phyloP scores from a whole-genome alignment of 495 filamentous ascomycete species.

The Podospora appendiculata region DNA sequence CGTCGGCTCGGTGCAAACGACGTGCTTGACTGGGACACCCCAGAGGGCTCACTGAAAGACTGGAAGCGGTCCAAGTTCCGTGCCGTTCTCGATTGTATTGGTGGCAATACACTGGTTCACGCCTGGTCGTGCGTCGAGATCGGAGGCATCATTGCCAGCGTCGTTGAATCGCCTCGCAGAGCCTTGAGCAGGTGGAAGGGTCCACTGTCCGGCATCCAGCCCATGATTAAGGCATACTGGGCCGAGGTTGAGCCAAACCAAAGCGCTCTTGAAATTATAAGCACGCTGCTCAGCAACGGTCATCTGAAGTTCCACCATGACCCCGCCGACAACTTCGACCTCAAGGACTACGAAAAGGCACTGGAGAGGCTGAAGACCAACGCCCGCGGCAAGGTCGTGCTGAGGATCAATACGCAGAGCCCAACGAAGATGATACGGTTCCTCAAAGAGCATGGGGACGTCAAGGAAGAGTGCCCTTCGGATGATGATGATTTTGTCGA shows the following conservation, averaged over 20 bases:
- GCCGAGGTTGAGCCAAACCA: background rate
- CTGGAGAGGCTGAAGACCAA: background rate
- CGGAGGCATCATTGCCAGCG: background rate
- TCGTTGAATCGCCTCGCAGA: background rate
- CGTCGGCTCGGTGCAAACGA: no score
- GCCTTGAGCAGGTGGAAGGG: background rate
- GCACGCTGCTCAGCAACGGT: background rate
- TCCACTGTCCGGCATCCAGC: background rate
- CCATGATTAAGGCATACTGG: background rate
- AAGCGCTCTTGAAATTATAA: background rate
- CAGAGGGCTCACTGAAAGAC: background rate
- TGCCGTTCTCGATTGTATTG: background rate
- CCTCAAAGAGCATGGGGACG: background rate
- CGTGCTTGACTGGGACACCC: background rate
- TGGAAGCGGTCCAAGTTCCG: background rate
- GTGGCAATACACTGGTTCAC: background rate
- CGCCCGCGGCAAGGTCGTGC: background rate
- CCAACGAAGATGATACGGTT: background rate
- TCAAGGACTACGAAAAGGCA: background rate
- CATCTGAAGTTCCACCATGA: background rate
- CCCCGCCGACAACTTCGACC: background rate
- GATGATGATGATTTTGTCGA: no score
- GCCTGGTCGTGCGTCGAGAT: background rate
- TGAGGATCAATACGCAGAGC: background rate
- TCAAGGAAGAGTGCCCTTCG: background rate